A percentile compares a stretch with the other conserved stretches of the same genome.
Evolutionary conservation across 2,329 filamentous ascomycete species (phyloP).

Genomic region (Cladosporium austrohemisphaericum): DNA sequence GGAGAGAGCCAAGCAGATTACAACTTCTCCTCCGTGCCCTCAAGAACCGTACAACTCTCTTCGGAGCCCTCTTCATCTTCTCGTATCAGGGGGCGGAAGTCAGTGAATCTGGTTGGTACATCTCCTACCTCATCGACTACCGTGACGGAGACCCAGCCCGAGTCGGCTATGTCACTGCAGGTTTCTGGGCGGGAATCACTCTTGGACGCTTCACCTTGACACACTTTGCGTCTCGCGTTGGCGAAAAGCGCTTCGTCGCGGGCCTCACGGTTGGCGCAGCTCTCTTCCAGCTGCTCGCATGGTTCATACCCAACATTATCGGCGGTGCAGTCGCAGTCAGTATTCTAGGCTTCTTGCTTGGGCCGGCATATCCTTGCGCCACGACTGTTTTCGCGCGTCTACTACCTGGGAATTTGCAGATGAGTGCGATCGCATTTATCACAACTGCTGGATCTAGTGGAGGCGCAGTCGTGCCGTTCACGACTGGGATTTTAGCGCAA

Average conservation of each 20-base stretch:
- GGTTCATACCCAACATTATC: constrained; percentile 72
- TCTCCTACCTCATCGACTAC: constrained; percentile 74
- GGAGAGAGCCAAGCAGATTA: constrained; percentile 44
- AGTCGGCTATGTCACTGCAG: constrained; percentile 76
- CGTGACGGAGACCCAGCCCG: constrained; percentile 65
- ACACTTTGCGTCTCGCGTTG: constrained; percentile 61
- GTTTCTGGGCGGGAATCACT: constrained; percentile 55
- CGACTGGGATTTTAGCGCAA: constrained; percentile 62
- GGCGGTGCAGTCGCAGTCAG: constrained; percentile 55
- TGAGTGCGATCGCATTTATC: constrained; percentile 64
- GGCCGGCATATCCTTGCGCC: constrained; percentile 75
- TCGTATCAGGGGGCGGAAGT: constrained; percentile 83
- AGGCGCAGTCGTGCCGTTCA: constrained; percentile 63
- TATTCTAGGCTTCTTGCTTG: constrained; percentile 70
- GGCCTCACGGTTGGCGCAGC: constrained; percentile 58
- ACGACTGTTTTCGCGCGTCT: constrained; percentile 60
- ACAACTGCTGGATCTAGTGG: constrained; percentile 66
- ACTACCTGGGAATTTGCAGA: constrained; percentile 57
- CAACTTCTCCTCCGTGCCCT: constrained; percentile 51
- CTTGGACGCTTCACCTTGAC: constrained; percentile 62
- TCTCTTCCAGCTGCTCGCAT: constrained; percentile 70
- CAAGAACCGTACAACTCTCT: constrained; percentile 58
- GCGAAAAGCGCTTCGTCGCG: constrained; percentile 68
- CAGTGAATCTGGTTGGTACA: constrained; percentile 80
- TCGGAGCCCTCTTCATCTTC: constrained; percentile 79